phyloP scores from a whole-genome alignment of 2,329 filamentous ascomycete genomes.

The Eutypella sp. region DNA sequence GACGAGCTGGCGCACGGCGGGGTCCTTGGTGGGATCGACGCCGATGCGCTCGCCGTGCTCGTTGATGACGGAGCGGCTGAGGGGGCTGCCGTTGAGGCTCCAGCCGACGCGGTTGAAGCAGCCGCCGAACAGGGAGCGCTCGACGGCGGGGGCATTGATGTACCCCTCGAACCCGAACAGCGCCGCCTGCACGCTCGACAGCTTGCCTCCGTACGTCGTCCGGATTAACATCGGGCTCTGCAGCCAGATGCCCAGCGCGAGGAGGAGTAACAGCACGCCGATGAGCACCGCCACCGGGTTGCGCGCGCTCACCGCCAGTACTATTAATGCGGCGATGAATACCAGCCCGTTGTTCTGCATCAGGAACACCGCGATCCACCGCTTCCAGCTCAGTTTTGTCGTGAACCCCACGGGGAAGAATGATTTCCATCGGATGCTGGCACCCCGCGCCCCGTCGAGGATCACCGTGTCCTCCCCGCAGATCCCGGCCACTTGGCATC shows the following conservation, averaged over 20 bases:
- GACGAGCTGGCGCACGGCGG: background rate
- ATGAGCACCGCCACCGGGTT: background rate
- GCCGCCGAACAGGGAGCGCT: slow-evolving; percentile 8
- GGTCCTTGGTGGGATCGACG: background rate
- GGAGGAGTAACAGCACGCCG: background rate
- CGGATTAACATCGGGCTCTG: background rate
- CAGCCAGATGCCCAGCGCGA: background rate
- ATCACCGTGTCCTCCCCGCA: slow-evolving; percentile 36
- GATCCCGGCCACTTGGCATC: slow-evolving; percentile 33
- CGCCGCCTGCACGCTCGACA: slow-evolving; percentile 3
- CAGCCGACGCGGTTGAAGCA: slow-evolving; percentile 6
- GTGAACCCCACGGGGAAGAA: background rate
- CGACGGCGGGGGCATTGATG: slow-evolving; percentile 4
- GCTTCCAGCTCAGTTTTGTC: background rate
- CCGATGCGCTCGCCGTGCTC: slow-evolving; percentile 1
- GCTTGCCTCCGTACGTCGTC: slow-evolving; percentile 6
- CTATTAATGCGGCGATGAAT: background rate
- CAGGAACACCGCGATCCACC: background rate
- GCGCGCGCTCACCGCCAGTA: background rate
- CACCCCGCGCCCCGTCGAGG: slow-evolving; percentile 24
- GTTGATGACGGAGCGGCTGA: slow-evolving; percentile 2
- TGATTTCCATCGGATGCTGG: slow-evolving; percentile 36
- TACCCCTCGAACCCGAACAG: slow-evolving; percentile 4
- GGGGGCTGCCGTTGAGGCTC: slow-evolving; percentile 8
- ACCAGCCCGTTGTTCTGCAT: background rate